phyloP scores from a whole-genome alignment of 1,284 basidiomycete genomes.

The Melampsora larici-populina region DNA sequence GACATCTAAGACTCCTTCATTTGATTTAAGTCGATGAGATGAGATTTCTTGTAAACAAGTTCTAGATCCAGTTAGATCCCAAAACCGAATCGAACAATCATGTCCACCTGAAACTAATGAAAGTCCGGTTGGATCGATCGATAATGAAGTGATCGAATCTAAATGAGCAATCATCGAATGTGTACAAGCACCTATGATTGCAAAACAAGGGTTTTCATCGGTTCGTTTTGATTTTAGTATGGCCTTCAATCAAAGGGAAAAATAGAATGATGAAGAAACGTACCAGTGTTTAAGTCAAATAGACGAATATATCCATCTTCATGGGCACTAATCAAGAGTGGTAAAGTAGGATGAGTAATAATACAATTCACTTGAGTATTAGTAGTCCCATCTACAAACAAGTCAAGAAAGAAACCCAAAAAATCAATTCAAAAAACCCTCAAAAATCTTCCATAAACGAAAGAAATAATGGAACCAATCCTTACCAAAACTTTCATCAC shows the following conservation, averaged over 20 bases:
- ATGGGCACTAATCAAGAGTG: constrained; percentile 80
- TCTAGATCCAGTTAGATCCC: constrained; percentile 74
- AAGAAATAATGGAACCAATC: constrained; percentile 43
- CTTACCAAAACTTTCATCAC: constrained; percentile 69
- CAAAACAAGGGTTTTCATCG: no score
- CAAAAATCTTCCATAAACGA: neutral
- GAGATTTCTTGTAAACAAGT: constrained; percentile 84
- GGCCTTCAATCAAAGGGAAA: neutral
- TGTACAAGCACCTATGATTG: constrained; percentile 75
- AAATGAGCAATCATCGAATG: constrained; percentile 86
- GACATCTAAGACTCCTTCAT: constrained; percentile 84
- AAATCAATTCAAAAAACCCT: neutral
- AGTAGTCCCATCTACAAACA: constrained; percentile 62
- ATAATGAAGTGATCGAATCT: constrained; percentile 82
- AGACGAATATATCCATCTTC: constrained; percentile 91
- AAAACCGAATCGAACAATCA: constrained; percentile 90
- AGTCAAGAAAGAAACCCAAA: constrained; percentile 30
- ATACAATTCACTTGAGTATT: constrained; percentile 83
- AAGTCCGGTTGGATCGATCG: constrained; percentile 79
- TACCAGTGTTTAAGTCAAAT: constrained; percentile 78
- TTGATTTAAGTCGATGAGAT: constrained; percentile 75
- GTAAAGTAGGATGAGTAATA: constrained; percentile 84
- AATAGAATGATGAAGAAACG: constrained; percentile 52
- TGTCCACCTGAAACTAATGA: constrained; percentile 85
- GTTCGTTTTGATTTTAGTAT: no score